These are phyloP conservation scores for Tuber microsphaerosporum DNA, from an alignment of 495 filamentous ascomycete genomes.

Conservation along the genomic window DNA sequence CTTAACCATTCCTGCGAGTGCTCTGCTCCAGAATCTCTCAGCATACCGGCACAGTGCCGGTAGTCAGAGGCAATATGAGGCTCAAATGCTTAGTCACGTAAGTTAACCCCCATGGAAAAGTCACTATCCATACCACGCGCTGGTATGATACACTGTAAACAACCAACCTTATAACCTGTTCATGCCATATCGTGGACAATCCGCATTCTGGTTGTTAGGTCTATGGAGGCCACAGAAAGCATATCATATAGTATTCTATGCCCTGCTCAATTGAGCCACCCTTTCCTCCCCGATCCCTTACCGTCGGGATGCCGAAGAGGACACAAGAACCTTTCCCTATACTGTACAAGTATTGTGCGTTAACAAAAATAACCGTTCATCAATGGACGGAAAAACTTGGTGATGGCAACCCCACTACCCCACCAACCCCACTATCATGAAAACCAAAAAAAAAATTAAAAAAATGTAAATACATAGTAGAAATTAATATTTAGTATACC, in stretches of 20 bases:
- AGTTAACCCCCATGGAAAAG: not conserved
- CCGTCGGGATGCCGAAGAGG: conserved; percentile 26
- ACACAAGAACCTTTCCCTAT: conserved; percentile 2
- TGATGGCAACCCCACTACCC: too few relatives aligned
- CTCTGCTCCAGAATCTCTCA: conserved; percentile 20
- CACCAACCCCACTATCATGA: too few relatives aligned
- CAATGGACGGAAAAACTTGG: too few relatives aligned
- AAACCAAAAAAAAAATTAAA: too few relatives aligned
- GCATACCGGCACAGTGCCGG: too few relatives aligned
- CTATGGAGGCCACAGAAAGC: not conserved
- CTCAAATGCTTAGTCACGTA: conserved; percentile 23
- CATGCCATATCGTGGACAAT: not conserved
- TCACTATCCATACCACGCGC: not conserved
- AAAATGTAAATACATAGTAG: too few relatives aligned
- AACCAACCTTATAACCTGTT: not conserved
- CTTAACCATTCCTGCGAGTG: conserved; percentile 27
- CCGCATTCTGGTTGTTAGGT: not conserved
- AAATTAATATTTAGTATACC: too few relatives aligned
- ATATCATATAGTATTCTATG: too few relatives aligned
- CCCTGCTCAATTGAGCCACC: conserved; percentile 10
- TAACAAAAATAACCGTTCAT: too few relatives aligned
- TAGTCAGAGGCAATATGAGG: conserved; percentile 12
- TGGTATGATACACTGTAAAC: not conserved
- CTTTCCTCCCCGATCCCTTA: conserved; percentile 1
- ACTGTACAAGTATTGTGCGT: too few relatives aligned